phyloP scores from a whole-genome alignment of 2,329 filamentous ascomycete species.

The Trichoderma koningii region DNA sequence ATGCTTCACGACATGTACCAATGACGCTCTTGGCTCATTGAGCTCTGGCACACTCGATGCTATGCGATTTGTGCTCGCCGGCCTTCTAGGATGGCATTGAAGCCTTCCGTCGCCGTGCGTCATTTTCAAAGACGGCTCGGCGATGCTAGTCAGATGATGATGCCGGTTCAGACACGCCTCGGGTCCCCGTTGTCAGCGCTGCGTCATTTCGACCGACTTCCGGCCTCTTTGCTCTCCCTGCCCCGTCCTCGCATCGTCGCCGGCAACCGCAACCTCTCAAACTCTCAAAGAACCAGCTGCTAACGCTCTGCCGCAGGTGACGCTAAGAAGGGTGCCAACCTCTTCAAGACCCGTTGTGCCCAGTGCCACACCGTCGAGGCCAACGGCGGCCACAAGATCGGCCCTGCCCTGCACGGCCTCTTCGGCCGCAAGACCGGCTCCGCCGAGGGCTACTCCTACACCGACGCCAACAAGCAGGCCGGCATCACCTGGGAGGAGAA shows the following conservation, averaged over 20 bases:
- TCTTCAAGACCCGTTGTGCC: conserved; percentile 98
- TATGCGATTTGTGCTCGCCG: not conserved
- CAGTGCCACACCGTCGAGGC: conserved; percentile 97
- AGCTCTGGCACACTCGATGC: not conserved
- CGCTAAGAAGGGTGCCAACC: conserved; percentile 92
- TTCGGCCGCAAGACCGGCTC: conserved; percentile 94
- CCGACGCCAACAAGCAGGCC: conserved; percentile 99
- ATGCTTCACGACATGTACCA: conserved; percentile 5
- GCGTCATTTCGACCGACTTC: not conserved
- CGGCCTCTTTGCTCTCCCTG: not conserved
- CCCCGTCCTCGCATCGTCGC: not conserved
- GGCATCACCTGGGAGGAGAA: conserved; percentile 84
- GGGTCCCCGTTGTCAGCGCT: not conserved
- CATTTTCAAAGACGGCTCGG: conserved; percentile 27
- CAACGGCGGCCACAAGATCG: conserved; percentile 95
- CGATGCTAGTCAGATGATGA: conserved; percentile 11
- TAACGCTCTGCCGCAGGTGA: conserved; percentile 64
- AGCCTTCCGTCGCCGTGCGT: conserved; percentile 23
- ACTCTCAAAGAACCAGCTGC: not conserved
- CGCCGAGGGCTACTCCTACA: conserved; percentile 93
- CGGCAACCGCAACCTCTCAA: not conserved
- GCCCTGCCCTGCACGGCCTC: conserved; percentile 93
- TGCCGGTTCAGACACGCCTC: conserved; percentile 35
- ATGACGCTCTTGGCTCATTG: conserved; percentile 5
- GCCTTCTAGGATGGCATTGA: not conserved